Percentiles rank a stretch among this genome's conserved stretches.
Conservation (phyloP, 495 filamentous ascomycete genomes). For the Lasiosphaeria ovina region DNA sequence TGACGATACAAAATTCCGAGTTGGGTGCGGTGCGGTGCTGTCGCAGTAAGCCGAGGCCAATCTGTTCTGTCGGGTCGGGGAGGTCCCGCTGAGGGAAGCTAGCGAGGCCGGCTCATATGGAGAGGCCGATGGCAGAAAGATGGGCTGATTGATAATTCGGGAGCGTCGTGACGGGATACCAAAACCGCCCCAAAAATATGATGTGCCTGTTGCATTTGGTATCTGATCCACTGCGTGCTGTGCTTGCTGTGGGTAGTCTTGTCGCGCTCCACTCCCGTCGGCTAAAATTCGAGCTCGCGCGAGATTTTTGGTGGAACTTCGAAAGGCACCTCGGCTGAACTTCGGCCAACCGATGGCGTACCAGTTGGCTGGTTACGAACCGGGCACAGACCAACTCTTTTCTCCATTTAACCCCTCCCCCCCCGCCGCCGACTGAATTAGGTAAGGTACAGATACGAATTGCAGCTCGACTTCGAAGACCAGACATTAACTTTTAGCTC, state of each 20-base stretch:
- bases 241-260: neutral
- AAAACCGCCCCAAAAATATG: neutral
- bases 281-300: neutral
- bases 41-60: conserved; percentile 3
- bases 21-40: too few species aligned
- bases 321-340: conserved; percentile 1
- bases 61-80: conserved; percentile 11
- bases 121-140: conserved; percentile 21
- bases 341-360: neutral
- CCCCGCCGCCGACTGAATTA: too few species aligned
- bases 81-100: conserved; percentile 18
- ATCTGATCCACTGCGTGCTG: neutral
- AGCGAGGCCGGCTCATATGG: conserved; percentile 33
- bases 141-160: neutral
- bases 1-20: too few species aligned
- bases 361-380: too few species aligned
- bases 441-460: too few species aligned
- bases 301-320: neutral
- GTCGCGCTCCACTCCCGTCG: neutral
- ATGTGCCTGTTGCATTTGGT: conserved; percentile 17
- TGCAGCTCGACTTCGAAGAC: too few species aligned
- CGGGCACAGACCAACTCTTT: too few species aligned
- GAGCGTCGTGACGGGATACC: neutral
- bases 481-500: too few species aligned
- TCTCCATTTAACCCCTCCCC: too few species aligned